A percentile compares a stretch with the other conserved stretches of the same genome.
phyloP scores from a whole-genome alignment of 805 yeast genomes.

The Kodamaea neixiangensis region DNA sequence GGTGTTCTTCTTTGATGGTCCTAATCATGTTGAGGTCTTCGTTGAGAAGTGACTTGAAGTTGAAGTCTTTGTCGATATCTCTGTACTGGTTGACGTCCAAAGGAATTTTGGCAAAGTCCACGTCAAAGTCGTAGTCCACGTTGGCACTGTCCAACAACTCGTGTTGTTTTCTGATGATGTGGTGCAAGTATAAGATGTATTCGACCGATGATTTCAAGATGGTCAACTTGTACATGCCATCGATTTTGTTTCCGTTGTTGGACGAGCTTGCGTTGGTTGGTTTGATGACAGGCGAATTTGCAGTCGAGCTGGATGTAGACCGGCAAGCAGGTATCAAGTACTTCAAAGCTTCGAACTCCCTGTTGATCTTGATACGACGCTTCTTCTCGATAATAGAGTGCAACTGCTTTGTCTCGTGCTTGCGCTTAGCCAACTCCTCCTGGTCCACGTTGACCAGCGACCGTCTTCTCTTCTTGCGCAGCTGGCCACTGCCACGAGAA shows the following conservation, averaged over 20 bases:
- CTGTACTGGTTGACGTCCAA: conserved; percentile 61
- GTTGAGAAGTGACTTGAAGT: conserved; percentile 40
- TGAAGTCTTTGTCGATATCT: conserved; percentile 57
- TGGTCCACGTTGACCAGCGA: conserved; percentile 39
- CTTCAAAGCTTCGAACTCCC: conserved; percentile 81
- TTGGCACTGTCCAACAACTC: conserved; percentile 33
- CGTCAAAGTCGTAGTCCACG: conserved; percentile 31
- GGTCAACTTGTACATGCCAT: conserved; percentile 78
- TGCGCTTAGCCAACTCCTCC: conserved; percentile 43
- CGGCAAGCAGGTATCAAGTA: conserved; percentile 79
- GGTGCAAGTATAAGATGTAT: conserved; percentile 70
- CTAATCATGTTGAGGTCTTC: conserved; percentile 3
- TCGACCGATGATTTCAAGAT: conserved; percentile 82
- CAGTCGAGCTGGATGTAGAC: conserved; percentile 33
- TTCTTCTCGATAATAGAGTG: conserved; percentile 82
- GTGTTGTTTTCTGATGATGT: conserved; percentile 53
- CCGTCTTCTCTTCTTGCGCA: conserved; percentile 41
- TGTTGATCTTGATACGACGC: conserved; percentile 73
- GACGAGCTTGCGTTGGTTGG: conserved; percentile 12
- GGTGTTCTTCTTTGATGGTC: conserved; percentile 15
- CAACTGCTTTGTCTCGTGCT: conserved; percentile 44
- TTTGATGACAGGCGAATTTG: conserved; percentile 23
- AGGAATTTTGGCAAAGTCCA: conserved; percentile 54
- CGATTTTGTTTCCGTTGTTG: conserved; percentile 42
- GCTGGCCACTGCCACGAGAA: not conserved